These are phyloP conservation scores for Colletotrichum sp. DNA, from an alignment of 2,329 filamentous ascomycete species.

Conservation along the genomic window DNA sequence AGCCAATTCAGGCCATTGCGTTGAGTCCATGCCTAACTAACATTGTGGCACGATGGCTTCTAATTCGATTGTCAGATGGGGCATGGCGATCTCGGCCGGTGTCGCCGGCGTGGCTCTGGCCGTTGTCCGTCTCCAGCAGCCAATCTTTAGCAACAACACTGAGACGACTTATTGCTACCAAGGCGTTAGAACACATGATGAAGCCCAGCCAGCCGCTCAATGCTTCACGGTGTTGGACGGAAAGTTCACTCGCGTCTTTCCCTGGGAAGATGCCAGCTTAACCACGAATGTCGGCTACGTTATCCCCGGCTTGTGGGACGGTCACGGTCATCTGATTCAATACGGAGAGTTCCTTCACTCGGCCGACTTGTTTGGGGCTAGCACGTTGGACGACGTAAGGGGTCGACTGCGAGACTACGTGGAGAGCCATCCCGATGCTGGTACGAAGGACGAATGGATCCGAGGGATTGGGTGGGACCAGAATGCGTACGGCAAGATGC, in stretches of 20 bases:
- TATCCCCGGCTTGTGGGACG: conserved; percentile 74
- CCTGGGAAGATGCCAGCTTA: conserved; percentile 31
- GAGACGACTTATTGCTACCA: conserved; percentile 43
- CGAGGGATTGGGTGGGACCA: conserved; percentile 76
- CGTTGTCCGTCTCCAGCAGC: conserved; percentile 26
- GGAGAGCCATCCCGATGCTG: conserved; percentile 51
- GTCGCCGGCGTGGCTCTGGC: conserved; percentile 33
- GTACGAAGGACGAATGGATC: conserved; percentile 64
- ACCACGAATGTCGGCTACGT: conserved; percentile 52
- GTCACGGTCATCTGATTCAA: conserved; percentile 70
- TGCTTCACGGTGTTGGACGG: conserved; percentile 64
- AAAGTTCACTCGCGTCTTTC: conserved; percentile 53
- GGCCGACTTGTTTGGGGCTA: conserved; percentile 66
- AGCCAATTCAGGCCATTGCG: background rate
- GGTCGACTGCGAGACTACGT: conserved; percentile 58
- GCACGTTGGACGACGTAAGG: conserved; percentile 60
- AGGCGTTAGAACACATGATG: conserved; percentile 40
- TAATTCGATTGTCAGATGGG: conserved; percentile 10
- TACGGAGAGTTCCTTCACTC: conserved; percentile 73
- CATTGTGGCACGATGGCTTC: conserved; percentile 1
- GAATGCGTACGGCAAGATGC: conserved; percentile 68
- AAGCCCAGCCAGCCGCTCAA: conserved; percentile 40
- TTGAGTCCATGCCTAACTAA: background rate
- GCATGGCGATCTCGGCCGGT: conserved; percentile 31
- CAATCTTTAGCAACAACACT: background rate